Conservation (phyloP, 2,329 filamentous ascomycete genomes). For the Colletotrichum echinochloae region DNA sequence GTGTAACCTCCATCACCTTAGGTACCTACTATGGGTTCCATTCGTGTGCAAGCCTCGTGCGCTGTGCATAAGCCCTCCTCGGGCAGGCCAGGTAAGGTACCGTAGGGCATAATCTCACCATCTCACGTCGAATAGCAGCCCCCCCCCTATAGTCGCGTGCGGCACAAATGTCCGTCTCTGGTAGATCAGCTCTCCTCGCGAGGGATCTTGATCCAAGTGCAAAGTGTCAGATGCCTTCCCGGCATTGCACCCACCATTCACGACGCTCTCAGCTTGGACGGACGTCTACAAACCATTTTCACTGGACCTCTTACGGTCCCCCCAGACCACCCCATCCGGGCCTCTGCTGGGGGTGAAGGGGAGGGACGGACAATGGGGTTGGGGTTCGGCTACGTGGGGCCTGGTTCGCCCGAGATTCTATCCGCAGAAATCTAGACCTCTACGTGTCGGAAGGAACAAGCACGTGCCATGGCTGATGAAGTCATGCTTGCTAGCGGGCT, state of each 20-base stretch:
- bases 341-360: conserved; percentile 16
- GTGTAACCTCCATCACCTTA: not conserved
- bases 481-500: conserved; percentile 25
- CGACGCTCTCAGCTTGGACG: conserved; percentile 27
- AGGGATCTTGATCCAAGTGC: conserved; percentile 29
- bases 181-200: conserved; percentile 26
- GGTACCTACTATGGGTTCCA: not conserved
- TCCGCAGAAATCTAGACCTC: conserved; percentile 2
- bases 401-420: conserved; percentile 27
- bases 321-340: not conserved
- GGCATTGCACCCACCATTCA: conserved; percentile 22
- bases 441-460: not conserved
- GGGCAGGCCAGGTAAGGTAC: conserved; percentile 36
- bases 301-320: conserved; percentile 1
- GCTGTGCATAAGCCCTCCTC: conserved; percentile 20
- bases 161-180: conserved; percentile 24
- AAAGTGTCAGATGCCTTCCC: conserved; percentile 34
- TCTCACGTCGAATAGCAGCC: conserved; percentile 14
- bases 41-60: conserved; percentile 10
- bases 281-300: conserved; percentile 1
- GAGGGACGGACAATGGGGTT: conserved; percentile 24
- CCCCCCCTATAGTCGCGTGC: conserved; percentile 17
- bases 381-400: conserved; percentile 21
- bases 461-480: conserved; percentile 36
- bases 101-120: conserved; percentile 30